Evolutionary conservation across 139 green algal genomes (phyloP), one percentile per base, ranked within the genome.

Genomic region (Tetratostichococcus sp.): DNA sequence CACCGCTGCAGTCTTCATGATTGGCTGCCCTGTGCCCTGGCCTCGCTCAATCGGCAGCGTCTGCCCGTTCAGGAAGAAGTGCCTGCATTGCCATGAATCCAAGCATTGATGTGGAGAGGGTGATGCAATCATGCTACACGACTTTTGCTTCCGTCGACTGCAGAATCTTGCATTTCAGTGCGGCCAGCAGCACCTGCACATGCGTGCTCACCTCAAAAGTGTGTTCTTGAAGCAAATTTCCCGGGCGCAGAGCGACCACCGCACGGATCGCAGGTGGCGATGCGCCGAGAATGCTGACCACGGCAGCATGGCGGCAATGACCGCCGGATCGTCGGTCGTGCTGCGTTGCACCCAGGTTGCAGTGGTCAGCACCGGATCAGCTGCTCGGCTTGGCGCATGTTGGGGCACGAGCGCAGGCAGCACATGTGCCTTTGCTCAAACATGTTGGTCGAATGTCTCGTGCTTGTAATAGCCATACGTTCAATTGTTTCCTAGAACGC

Each of bases 41-140:
- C 87, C 84, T 0, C 91, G 82, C 70, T 93, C 85, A 19, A 97
- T 86, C 2, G 93, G 91, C 67, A 97, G 84, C 28, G 82, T 87
- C 71, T 97, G 97, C 65, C 93, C 93, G 42, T 83, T 93, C 2
- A 83, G 68, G 77, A 97, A 97, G 72, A 97, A 97, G 59, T 91
- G 83, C 32, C 87, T 91, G 75, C 67, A 75, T 19, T 1, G 43
- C 50, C 43, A 70, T 23, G 4, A 0, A 19, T 6, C 21, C 72
- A 75, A n/a, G n/a, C n/a, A n/a, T n/a, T n/a, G n/a, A n/a, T n/a
- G n/a, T n/a, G n/a, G n/a, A n/a, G n/a, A n/a, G 39, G 39, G 39
- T 6, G 39, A 50, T 21, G 39, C 8, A 11, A 11, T 50, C 8
- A 50, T 50, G 39, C 39, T 50, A 6, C 33, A 0, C 35, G 39